Percentiles rank a stretch among this genome's conserved stretches.
phyloP scores from a whole-genome alignment of 2,329 filamentous ascomycete genomes.

The Hypoxylon sp. region DNA sequence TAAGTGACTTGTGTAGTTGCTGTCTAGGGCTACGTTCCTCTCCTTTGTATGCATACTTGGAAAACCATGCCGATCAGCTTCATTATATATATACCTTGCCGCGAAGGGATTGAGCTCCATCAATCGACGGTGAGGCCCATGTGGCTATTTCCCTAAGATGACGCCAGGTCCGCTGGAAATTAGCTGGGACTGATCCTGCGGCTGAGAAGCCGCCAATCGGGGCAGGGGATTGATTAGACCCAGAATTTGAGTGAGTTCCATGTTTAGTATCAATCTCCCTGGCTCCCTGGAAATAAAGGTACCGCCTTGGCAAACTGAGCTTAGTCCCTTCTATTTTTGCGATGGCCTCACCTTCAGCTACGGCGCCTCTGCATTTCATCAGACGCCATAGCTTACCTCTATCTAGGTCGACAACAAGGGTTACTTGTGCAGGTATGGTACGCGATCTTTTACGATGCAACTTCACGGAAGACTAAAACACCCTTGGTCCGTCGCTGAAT shows the following conservation, averaged over 20 bases:
- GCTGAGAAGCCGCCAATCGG: slow-evolving; percentile 8
- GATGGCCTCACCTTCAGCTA: neutral
- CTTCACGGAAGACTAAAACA: neutral
- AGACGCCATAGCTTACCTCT: neutral
- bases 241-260: slow-evolving; percentile 9
- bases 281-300: neutral
- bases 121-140: neutral
- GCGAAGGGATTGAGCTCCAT: neutral
- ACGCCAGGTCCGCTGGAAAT: neutral
- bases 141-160: neutral
- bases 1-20: neutral
- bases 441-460: neutral
- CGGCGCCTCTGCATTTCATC: neutral
- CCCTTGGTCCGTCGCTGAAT: neutral
- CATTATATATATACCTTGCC: slow-evolving; percentile 12
- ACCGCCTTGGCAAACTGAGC: neutral
- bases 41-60: neutral
- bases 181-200: slow-evolving; percentile 10
- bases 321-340: slow-evolving; percentile 22
- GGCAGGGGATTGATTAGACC: neutral
- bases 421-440: neutral
- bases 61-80: neutral
- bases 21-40: neutral
- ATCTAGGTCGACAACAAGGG: neutral
- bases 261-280: neutral